Evolutionary conservation across 768 basidiomycete species (phyloP).

Genomic region (Lactarius vividus): DNA sequence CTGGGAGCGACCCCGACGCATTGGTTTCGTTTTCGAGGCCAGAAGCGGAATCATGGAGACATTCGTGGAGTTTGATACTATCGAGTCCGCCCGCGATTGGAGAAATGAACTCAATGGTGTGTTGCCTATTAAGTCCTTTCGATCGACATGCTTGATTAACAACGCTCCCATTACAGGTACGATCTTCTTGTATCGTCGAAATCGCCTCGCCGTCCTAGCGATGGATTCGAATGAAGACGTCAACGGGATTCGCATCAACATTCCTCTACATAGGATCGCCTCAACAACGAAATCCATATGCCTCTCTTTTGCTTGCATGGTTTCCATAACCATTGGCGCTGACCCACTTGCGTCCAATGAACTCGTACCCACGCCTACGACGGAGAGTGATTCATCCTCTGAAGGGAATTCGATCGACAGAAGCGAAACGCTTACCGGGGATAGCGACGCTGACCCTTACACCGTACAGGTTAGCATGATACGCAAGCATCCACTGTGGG

Average conservation of each 20-base stretch:
- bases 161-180: constrained; percentile 36
- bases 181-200: constrained; percentile 46
- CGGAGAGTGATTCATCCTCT: constrained; percentile 17
- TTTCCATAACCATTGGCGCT: constrained; percentile 25
- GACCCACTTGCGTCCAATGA: constrained; percentile 5
- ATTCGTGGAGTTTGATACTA: constrained; percentile 54
- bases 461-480: constrained; percentile 24
- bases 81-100: constrained; percentile 52
- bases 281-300: constrained; percentile 26
- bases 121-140: constrained; percentile 5
- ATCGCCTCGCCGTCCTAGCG: constrained; percentile 37
- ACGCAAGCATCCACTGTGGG: constrained; percentile 20
- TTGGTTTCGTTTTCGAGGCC: constrained; percentile 40
- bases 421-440: background rate
- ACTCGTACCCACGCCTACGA: background rate
- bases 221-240: constrained; percentile 34
- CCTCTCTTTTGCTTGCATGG: constrained; percentile 29
- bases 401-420: constrained; percentile 9
- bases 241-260: constrained; percentile 45
- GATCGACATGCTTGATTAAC: background rate
- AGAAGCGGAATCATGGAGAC: constrained; percentile 31
- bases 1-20: constrained; percentile 42
- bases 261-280: constrained; percentile 43
- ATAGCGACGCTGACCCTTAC: constrained; percentile 10
- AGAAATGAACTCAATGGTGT: constrained; percentile 45